phyloP scores from a whole-genome alignment of 2,329 filamentous ascomycete species.

The Aspergillus sp. region DNA sequence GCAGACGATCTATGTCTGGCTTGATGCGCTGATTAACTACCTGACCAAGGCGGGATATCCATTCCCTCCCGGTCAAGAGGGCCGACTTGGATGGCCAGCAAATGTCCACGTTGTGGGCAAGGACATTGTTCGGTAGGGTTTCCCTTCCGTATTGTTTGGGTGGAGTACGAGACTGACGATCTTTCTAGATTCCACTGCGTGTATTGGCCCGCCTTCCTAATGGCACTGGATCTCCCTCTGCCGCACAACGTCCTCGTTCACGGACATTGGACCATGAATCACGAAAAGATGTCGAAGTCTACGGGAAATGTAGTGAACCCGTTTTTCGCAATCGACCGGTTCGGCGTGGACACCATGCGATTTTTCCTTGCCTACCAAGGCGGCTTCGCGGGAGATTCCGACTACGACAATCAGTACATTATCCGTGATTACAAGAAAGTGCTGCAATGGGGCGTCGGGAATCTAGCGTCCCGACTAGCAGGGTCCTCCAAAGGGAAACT shows the following conservation, averaged over 20 bases:
- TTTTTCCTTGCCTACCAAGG: conserved; percentile 85
- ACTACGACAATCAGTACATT: conserved; percentile 80
- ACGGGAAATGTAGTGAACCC: conserved; percentile 94
- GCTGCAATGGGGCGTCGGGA: conserved; percentile 76
- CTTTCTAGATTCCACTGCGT: conserved; percentile 75
- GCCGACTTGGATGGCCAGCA: conserved; percentile 75
- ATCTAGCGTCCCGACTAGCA: conserved; percentile 71
- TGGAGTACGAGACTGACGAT: conserved; percentile 17
- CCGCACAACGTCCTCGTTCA: conserved; percentile 83
- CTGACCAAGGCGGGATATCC: conserved; percentile 85
- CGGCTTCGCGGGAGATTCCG: conserved; percentile 72
- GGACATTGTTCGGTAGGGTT: conserved; percentile 72
- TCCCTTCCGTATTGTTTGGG: not conserved
- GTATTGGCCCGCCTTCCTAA: conserved; percentile 95
- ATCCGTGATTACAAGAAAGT: conserved; percentile 75
- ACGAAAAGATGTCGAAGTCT: conserved; percentile 94
- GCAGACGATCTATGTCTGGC: conserved; percentile 97
- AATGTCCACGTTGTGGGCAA: conserved; percentile 93
- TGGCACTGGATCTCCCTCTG: conserved; percentile 78
- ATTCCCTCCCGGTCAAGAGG: conserved; percentile 62
- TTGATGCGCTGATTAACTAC: conserved; percentile 95
- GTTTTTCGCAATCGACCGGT: conserved; percentile 84
- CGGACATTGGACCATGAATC: conserved; percentile 91
- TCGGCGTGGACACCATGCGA: conserved; percentile 81
- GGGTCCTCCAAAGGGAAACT: conserved; percentile 70